Evolutionary conservation across 1,284 basidiomycete species (phyloP).

Genomic region (Ceraceosorus bombacis): DNA sequence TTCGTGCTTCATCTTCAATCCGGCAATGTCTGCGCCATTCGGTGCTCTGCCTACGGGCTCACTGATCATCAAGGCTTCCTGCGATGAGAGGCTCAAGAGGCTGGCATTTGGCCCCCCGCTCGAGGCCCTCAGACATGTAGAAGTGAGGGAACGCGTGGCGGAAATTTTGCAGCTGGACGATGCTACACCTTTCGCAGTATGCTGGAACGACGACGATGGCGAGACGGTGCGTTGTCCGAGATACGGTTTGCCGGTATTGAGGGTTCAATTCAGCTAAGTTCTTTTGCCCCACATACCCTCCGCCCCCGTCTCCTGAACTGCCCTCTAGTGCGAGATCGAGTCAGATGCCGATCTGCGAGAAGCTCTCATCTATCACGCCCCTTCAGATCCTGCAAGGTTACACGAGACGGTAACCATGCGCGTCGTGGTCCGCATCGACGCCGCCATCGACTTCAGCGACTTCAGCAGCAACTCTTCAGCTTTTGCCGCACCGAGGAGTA

Average conservation of each 20-base stretch:
- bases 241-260: not conserved
- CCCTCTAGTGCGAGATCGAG: conserved; percentile 5
- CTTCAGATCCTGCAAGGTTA: not conserved
- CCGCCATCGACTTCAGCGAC: conserved; percentile 4
- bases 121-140: not conserved
- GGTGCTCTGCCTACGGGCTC: not conserved
- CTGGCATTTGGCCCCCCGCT: conserved; percentile 4
- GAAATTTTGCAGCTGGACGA: conserved; percentile 5
- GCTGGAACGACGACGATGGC: conserved; percentile 11
- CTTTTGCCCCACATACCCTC: no score
- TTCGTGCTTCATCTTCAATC: no score
- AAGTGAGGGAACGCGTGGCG: conserved; percentile 1
- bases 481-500: no score
- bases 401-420: conserved; percentile 3
- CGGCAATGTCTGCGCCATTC: no score
- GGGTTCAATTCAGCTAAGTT: no score
- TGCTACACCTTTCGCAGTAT: not conserved
- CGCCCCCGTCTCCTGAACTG: no score
- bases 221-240: conserved; percentile 1
- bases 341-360: conserved; percentile 7
- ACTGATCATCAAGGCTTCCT: conserved; percentile 8
- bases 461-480: conserved; percentile 5
- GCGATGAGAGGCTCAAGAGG: conserved; percentile 8
- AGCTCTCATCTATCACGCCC: conserved; percentile 5
- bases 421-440: conserved; percentile 7